phyloP scores from a whole-genome alignment of 768 basidiomycete species.

The Lactarius pseudohatsudake region DNA sequence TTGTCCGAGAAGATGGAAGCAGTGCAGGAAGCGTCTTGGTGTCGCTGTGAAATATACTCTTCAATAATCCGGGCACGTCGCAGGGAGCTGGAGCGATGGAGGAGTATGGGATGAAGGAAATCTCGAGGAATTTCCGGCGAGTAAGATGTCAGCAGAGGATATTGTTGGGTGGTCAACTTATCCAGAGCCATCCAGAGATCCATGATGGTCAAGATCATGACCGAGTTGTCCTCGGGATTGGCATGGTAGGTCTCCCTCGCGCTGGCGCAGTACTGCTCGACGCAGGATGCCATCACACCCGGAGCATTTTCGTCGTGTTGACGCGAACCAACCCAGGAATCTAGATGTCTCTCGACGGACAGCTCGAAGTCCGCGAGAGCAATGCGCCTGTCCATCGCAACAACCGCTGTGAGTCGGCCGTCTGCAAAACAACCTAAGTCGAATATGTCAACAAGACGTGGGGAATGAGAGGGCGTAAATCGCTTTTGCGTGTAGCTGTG shows the following conservation, averaged over 20 bases:
- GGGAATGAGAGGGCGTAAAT: not conserved
- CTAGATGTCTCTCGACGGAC: not conserved
- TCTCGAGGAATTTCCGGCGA: not conserved
- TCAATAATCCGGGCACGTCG: not conserved
- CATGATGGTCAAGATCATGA: not conserved
- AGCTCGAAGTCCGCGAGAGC: not conserved
- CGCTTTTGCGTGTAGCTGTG: not conserved
- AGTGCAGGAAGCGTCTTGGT: not conserved
- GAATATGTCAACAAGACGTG: not conserved
- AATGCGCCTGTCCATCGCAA: not conserved
- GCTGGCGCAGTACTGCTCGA: not conserved
- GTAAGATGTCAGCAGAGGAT: not conserved
- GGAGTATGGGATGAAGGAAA: not conserved
- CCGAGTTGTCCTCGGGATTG: not conserved
- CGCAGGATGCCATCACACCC: not conserved
- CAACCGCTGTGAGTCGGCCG: not conserved
- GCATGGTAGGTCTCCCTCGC: not conserved
- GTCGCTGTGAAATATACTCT: not conserved
- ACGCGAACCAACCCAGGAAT: not conserved
- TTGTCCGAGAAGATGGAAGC: conserved; percentile 7
- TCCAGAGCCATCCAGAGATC: not conserved
- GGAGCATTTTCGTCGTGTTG: not conserved
- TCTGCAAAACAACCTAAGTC: not conserved
- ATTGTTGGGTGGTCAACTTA: not conserved
- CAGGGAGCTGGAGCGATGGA: not conserved